Conservation (phyloP, 2,329 filamentous ascomycete species). For the Venturia asperata region DNA sequence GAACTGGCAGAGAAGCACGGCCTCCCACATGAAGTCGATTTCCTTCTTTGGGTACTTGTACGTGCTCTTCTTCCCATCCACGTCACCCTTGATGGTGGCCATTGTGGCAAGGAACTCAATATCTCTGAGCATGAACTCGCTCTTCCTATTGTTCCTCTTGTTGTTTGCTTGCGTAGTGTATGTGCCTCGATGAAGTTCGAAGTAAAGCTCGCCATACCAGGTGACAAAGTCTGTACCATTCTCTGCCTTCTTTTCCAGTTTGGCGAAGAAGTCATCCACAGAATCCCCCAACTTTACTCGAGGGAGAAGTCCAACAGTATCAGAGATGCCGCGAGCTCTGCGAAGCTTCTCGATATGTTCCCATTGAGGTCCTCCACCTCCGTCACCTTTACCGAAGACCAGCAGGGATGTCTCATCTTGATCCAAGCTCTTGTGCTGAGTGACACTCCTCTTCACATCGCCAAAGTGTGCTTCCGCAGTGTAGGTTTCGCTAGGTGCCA, state of each 20-base stretch:
- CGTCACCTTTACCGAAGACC: slow-evolving; percentile 94
- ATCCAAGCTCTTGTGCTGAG: slow-evolving; percentile 91
- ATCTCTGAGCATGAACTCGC: slow-evolving; percentile 78
- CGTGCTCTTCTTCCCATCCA: slow-evolving; percentile 26
- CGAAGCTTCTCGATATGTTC: slow-evolving; percentile 92
- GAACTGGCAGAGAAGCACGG: slow-evolving; percentile 87
- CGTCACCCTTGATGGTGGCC: slow-evolving; percentile 63
- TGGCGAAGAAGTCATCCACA: slow-evolving; percentile 90
- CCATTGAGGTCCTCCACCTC: slow-evolving; percentile 89
- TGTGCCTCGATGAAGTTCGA: slow-evolving; percentile 92
- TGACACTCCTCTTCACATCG: slow-evolving; percentile 81
- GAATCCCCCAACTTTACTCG: slow-evolving; percentile 82
- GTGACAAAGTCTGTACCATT: slow-evolving; percentile 69
- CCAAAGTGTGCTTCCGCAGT: slow-evolving; percentile 92
- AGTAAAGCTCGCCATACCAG: slow-evolving; percentile 97
- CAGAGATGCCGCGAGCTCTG: slow-evolving; percentile 82
- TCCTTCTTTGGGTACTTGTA: slow-evolving; percentile 92
- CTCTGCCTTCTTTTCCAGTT: slow-evolving; percentile 68
- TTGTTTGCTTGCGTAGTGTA: slow-evolving; percentile 98
- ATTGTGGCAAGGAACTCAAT: slow-evolving; percentile 83
- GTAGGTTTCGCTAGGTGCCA: slow-evolving; percentile 93
- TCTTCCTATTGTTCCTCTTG: slow-evolving; percentile 84
- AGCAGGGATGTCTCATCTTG: slow-evolving; percentile 85
- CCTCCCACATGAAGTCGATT: slow-evolving; percentile 96
- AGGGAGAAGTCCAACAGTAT: slow-evolving; percentile 75